Evolutionary conservation across 1,284 basidiomycete species (phyloP).

Genomic region (Porogramme epimiltina): DNA sequence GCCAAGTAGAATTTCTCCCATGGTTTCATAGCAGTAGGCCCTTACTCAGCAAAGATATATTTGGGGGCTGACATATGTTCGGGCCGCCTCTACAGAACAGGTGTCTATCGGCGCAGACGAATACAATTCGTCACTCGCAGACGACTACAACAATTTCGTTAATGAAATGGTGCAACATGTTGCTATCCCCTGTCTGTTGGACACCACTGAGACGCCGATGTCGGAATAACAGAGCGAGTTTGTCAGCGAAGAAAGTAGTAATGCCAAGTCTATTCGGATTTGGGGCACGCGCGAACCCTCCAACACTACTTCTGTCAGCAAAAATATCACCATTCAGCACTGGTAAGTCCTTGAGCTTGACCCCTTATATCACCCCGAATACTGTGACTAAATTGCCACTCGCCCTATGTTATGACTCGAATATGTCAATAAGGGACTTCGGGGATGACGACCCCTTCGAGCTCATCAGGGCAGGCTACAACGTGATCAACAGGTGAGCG

Average conservation of each 20-base stretch:
- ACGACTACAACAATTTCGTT: constrained; percentile 35
- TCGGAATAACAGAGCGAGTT: constrained; percentile 20
- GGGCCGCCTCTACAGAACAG: constrained; percentile 17
- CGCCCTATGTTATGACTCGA: no score
- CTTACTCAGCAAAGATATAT: background rate
- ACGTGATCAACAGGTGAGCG: constrained; percentile 29
- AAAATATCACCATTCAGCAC: constrained; percentile 36
- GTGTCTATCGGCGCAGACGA: constrained; percentile 35
- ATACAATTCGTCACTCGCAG: constrained; percentile 31
- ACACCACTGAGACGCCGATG: background rate
- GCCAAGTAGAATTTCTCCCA: constrained; percentile 34
- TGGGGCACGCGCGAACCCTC: constrained; percentile 35
- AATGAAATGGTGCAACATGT: constrained; percentile 30
- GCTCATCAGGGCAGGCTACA: constrained; percentile 29
- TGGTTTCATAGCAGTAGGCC: constrained; percentile 31
- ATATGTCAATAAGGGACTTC: constrained; percentile 32
- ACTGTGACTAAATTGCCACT: no score
- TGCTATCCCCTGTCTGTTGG: no score
- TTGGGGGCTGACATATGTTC: background rate
- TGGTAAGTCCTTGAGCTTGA: constrained; percentile 22
- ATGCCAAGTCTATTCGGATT: constrained; percentile 28
- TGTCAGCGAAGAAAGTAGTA: constrained; percentile 23
- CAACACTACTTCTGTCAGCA: constrained; percentile 30
- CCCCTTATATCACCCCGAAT: no score
- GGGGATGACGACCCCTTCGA: constrained; percentile 33